These are phyloP conservation scores for Candolleomyces aberdarensis DNA, from an alignment of 768 basidiomycete genomes.

Conservation along the genomic window DNA sequence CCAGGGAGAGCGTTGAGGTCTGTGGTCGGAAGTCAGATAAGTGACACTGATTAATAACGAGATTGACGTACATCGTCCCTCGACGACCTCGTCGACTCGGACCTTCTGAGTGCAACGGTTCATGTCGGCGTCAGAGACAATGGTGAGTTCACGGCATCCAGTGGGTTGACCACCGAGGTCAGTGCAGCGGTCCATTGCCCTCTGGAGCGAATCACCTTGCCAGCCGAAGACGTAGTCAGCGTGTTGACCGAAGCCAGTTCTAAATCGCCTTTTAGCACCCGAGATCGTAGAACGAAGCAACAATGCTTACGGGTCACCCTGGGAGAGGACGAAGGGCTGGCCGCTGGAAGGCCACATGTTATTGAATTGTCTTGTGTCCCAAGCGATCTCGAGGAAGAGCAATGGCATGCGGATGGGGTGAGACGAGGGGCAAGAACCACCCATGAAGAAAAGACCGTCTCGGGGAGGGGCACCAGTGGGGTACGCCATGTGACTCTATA, in stretches of 20 bases:
- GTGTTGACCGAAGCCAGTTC: slow-evolving; percentile 7
- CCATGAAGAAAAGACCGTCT: slow-evolving; percentile 2
- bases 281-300: no score
- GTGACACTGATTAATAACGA: not conserved
- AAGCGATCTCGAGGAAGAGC: slow-evolving; percentile 8
- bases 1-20: slow-evolving; percentile 5
- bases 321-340: slow-evolving; percentile 8
- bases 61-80: not conserved
- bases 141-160: slow-evolving; percentile 4
- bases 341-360: slow-evolving; percentile 7
- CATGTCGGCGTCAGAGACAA: not conserved
- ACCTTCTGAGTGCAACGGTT: slow-evolving; percentile 3
- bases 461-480: not conserved
- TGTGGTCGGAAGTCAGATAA: not conserved
- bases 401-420: slow-evolving; percentile 8
- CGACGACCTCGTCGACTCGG: slow-evolving; percentile 6
- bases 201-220: slow-evolving; percentile 3
- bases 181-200: slow-evolving; percentile 3
- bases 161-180: not conserved
- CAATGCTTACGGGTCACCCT: slow-evolving; percentile 8
- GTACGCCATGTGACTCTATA: slow-evolving; percentile 6
- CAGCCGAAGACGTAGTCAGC: slow-evolving; percentile 10
- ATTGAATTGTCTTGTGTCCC: slow-evolving; percentile 10
- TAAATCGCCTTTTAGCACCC: not conserved
- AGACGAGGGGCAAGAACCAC: slow-evolving; percentile 6